Percentiles rank a stretch among this genome's conserved stretches.
These are phyloP conservation scores for Lotmaria passim DNA, from an alignment of 208 protist species.

Conservation along the genomic window DNA sequence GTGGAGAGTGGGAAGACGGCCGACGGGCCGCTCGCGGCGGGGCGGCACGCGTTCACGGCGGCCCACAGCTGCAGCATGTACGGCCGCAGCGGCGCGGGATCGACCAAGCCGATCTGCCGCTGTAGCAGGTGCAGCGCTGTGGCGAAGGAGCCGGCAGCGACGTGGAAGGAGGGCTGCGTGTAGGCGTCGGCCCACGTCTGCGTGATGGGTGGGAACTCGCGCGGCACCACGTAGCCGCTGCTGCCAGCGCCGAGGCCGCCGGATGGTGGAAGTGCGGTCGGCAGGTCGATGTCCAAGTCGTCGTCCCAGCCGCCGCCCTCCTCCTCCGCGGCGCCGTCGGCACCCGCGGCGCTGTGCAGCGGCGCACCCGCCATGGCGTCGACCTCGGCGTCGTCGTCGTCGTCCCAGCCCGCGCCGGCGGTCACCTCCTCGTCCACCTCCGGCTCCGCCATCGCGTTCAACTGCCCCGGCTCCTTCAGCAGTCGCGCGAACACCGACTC, in stretches of 20 bases:
- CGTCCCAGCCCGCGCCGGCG: slow-evolving; percentile 58
- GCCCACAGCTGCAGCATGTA: slow-evolving; percentile 90
- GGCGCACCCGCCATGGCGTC: slow-evolving; percentile 14
- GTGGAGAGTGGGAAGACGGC: slow-evolving; percentile 47
- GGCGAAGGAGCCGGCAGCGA: slow-evolving; percentile 95
- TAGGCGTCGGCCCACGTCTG: slow-evolving; percentile 90
- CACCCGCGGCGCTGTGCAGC: slow-evolving; percentile 12
- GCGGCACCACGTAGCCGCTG: slow-evolving; percentile 49
- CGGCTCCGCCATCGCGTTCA: slow-evolving; percentile 42
- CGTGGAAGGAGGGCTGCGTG: slow-evolving; percentile 90
- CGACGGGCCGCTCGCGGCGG: slow-evolving; percentile 45
- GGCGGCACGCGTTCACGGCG: slow-evolving; percentile 66
- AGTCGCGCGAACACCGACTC: slow-evolving; percentile 80
- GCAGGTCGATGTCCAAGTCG: slow-evolving; percentile 79
- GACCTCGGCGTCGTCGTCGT: slow-evolving; percentile 50
- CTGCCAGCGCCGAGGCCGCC: slow-evolving; percentile 9
- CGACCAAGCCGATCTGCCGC: slow-evolving; percentile 90
- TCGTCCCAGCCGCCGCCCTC: slow-evolving; percentile 73
- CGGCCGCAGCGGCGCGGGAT: slow-evolving; percentile 89
- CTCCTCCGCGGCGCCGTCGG: slow-evolving; percentile 17
- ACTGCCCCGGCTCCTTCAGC: slow-evolving; percentile 63
- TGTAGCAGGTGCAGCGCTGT: slow-evolving; percentile 91
- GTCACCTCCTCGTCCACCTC: slow-evolving; percentile 37
- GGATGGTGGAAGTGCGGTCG: slow-evolving; percentile 19
- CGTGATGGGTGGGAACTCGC: slow-evolving; percentile 53